phyloP scores from a whole-genome alignment of 768 basidiomycete genomes.

The Trametes sanguinea region DNA sequence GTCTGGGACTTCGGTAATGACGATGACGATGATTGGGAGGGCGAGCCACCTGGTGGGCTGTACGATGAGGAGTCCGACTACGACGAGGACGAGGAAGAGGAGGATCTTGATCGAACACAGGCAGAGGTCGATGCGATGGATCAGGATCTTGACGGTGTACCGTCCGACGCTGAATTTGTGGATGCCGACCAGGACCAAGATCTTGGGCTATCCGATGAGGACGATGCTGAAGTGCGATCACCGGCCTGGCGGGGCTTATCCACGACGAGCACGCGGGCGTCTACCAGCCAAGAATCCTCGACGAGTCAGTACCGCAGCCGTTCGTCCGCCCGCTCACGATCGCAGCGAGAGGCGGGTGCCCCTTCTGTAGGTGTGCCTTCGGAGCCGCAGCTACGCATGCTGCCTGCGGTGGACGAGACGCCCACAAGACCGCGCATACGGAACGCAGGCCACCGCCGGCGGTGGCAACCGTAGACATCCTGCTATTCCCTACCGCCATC shows the following conservation, averaged over 20 bases:
- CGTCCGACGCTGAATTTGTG: slow-evolving; percentile 55
- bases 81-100: slow-evolving; percentile 52
- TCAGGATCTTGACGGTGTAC: slow-evolving; percentile 50
- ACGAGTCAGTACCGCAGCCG: slow-evolving; percentile 15
- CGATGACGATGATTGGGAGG: slow-evolving; percentile 76
- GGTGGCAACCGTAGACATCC: slow-evolving; percentile 51
- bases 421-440: slow-evolving; percentile 63
- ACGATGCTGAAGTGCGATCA: slow-evolving; percentile 14
- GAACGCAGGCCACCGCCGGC: slow-evolving; percentile 45
- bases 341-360: slow-evolving; percentile 8
- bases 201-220: slow-evolving; percentile 36
- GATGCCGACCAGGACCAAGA: slow-evolving; percentile 61
- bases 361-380: slow-evolving; percentile 18
- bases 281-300: slow-evolving; percentile 17
- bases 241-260: slow-evolving; percentile 11
- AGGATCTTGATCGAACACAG: slow-evolving; percentile 54
- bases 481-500: background rate
- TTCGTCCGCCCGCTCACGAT: slow-evolving; percentile 6
- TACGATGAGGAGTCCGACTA: slow-evolving; percentile 71
- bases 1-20: slow-evolving; percentile 89
- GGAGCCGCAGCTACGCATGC: slow-evolving; percentile 39
- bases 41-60: slow-evolving; percentile 72
- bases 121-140: slow-evolving; percentile 75
- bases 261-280: slow-evolving; percentile 12
- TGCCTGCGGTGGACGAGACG: slow-evolving; percentile 51